A percentile compares a stretch with the other conserved stretches of the same genome.
Evolutionary conservation across 306 rosid genomes (phyloP).

Genomic region (Cucumis sativus): Cucumber_9930_V3 NC_026661.2:11282501-11283000

Average conservation of each 20-base stretch:
- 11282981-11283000: background rate
- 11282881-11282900: constrained; percentile 99
- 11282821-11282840: constrained; percentile 31
- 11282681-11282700: background rate
- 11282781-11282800: background rate
- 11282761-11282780: too few relatives aligned
- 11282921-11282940: constrained; percentile 96
- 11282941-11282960: constrained; percentile 92
- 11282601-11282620: background rate
- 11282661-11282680: background rate
- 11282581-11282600: background rate
- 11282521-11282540: background rate
- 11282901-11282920: constrained; percentile 94
- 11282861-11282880: constrained; percentile 92
- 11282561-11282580: background rate
- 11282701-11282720: background rate
- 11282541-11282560: too few relatives aligned
- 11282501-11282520: background rate
- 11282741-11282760: background rate
- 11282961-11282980: constrained; percentile 67
- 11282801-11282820: background rate
- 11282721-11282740: background rate
- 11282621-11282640: background rate
- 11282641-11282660: background rate
- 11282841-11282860: constrained; percentile 96